Conservation (phyloP, 148 eudicot species). For the Spergularia marina region DNA sequence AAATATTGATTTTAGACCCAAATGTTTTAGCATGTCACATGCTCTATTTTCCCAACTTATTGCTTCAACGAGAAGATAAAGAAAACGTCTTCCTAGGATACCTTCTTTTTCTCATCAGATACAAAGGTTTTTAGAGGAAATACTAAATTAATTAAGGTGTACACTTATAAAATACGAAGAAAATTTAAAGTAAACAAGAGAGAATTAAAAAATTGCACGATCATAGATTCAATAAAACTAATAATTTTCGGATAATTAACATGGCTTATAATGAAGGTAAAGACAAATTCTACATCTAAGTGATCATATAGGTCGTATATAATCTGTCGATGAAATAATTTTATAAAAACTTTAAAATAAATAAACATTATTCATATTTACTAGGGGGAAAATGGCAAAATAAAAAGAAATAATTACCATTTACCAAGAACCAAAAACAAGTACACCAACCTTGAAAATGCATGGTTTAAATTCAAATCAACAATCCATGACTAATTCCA, state of each 20-base stretch:
- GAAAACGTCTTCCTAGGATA: background rate
- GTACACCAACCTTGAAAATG: too few relatives aligned
- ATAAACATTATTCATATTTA: background rate
- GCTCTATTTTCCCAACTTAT: background rate
- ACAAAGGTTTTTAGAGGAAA: background rate
- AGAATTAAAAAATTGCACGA: background rate
- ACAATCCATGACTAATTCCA: too few relatives aligned
- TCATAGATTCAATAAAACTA: background rate
- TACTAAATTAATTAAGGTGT: background rate
- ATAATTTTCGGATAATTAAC: background rate
- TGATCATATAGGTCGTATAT: background rate
- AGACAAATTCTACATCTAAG: background rate
- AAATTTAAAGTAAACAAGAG: background rate
- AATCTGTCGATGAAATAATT: background rate
- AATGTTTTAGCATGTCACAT: constrained; percentile 1
- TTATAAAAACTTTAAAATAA: background rate
- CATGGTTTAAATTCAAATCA: too few relatives aligned
- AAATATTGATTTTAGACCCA: background rate
- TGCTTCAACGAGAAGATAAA: background rate
- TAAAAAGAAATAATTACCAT: too few relatives aligned
- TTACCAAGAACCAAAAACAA: too few relatives aligned
- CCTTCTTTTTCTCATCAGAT: background rate
- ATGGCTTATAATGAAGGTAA: background rate
- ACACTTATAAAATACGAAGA: background rate
- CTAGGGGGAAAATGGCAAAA: too few relatives aligned